Conservation (phyloP, 164 flowering plant species). For the Vitis cinerea region DNA sequence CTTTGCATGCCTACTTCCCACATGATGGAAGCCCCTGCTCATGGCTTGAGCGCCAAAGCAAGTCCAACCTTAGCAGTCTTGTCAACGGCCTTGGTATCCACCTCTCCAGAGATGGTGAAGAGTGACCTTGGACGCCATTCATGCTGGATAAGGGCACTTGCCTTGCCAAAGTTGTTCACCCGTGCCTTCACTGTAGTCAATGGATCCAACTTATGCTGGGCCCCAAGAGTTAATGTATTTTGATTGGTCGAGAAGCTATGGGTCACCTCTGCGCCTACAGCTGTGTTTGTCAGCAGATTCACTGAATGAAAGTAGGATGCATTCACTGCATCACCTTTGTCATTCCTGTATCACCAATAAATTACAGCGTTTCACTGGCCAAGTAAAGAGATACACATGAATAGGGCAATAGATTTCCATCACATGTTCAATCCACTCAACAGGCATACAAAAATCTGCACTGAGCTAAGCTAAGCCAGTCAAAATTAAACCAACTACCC, state of each 20-base stretch:
- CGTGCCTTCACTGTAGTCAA: conserved; percentile 55
- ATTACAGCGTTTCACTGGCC: not conserved
- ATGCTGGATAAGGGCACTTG: conserved; percentile 57
- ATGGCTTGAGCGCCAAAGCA: conserved; percentile 58
- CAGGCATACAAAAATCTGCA: no score
- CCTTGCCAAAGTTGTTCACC: conserved; percentile 52
- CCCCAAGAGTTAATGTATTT: conserved; percentile 50
- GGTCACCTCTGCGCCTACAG: conserved; percentile 59
- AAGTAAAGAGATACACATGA: not conserved
- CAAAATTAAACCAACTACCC: no score
- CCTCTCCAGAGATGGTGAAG: conserved; percentile 61
- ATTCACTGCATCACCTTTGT: conserved; percentile 50
- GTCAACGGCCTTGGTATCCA: conserved; percentile 53
- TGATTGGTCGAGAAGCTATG: conserved; percentile 44
- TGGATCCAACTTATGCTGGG: conserved; percentile 62
- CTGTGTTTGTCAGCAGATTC: conserved; percentile 40
- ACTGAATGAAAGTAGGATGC: conserved; percentile 56
- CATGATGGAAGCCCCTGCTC: not conserved
- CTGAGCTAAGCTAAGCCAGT: no score
- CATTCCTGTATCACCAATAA: conserved; percentile 43
- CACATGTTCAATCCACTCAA: no score
- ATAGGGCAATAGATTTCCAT: no score
- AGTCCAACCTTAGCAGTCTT: conserved; percentile 63
- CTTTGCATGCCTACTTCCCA: conserved; percentile 1
- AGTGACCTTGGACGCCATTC: conserved; percentile 64